Percentiles rank a stretch among this genome's conserved stretches.
phyloP scores from a whole-genome alignment of 208 protist species.

The Naegleria lovaniensis region DNA sequence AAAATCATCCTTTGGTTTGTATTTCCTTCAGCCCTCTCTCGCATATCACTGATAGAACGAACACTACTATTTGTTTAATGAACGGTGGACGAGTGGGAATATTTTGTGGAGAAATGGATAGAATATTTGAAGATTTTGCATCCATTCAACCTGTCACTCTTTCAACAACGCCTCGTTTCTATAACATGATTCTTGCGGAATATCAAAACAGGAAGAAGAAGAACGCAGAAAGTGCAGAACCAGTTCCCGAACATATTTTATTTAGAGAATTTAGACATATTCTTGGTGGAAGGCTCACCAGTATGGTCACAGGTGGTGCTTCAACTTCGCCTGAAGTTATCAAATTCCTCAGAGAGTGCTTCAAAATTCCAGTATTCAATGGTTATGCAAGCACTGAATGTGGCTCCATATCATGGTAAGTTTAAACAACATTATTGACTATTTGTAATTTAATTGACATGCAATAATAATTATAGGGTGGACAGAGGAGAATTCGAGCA shows the following conservation, averaged over 20 bases:
- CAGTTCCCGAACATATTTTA: not conserved
- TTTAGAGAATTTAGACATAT: constrained; percentile 33
- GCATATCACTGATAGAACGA: not conserved
- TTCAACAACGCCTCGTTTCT: not conserved
- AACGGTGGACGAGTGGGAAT: constrained; percentile 22
- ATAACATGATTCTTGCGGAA: not conserved
- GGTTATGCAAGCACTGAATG: constrained; percentile 14
- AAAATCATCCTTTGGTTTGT: not conserved
- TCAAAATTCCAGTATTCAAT: constrained; percentile 1
- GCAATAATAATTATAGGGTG: constrained; percentile 58
- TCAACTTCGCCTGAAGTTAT: constrained; percentile 50
- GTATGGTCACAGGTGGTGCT: constrained; percentile 55
- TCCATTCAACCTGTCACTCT: not conserved
- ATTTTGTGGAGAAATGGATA: constrained; percentile 9
- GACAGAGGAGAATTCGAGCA: constrained; percentile 55
- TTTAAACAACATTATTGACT: too few species aligned
- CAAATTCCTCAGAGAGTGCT: constrained; percentile 14
- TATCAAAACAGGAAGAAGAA: not conserved
- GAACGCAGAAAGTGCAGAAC: too few species aligned
- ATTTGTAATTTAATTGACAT: constrained; percentile 67
- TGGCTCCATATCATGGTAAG: not conserved
- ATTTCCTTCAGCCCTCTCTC: not conserved
- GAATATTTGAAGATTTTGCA: constrained; percentile 19
- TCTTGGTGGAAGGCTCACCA: constrained; percentile 61
- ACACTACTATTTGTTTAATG: not conserved